Evolutionary conservation across 495 filamentous ascomycete species (phyloP).

Genomic region (Neurospora intermedia): DNA sequence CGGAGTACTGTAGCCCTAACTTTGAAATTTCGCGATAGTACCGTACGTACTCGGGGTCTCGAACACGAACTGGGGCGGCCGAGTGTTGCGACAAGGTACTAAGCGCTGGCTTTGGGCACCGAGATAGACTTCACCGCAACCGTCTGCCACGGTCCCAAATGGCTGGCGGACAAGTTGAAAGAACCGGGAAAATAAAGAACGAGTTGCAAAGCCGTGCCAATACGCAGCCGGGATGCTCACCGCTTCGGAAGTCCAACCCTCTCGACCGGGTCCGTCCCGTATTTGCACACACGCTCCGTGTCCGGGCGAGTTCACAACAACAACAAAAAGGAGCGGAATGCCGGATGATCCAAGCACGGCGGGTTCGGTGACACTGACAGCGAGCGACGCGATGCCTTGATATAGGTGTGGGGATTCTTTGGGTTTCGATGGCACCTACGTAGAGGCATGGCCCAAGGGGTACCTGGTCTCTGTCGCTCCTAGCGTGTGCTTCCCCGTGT

Average conservation of each 20-base stretch:
- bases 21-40: neutral
- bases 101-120: neutral
- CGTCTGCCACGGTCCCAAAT: neutral
- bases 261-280: neutral
- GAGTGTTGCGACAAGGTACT: neutral
- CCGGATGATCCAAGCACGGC: neutral
- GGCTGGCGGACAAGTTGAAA: neutral
- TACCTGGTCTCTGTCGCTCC: neutral
- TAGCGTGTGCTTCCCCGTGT: neutral
- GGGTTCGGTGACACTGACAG: neutral
- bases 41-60: neutral
- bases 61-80: neutral
- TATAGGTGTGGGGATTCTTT: neutral
- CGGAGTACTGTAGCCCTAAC: neutral
- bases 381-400: neutral
- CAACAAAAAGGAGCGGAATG: neutral
- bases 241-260: neutral
- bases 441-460: neutral
- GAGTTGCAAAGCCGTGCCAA: neutral
- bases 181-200: neutral
- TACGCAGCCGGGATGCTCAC: neutral
- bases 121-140: neutral
- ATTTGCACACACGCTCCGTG: neutral
- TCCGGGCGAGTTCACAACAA: neutral
- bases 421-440: neutral